phyloP scores from a whole-genome alignment of 768 basidiomycete genomes.

The Kwoniella pini region DNA sequence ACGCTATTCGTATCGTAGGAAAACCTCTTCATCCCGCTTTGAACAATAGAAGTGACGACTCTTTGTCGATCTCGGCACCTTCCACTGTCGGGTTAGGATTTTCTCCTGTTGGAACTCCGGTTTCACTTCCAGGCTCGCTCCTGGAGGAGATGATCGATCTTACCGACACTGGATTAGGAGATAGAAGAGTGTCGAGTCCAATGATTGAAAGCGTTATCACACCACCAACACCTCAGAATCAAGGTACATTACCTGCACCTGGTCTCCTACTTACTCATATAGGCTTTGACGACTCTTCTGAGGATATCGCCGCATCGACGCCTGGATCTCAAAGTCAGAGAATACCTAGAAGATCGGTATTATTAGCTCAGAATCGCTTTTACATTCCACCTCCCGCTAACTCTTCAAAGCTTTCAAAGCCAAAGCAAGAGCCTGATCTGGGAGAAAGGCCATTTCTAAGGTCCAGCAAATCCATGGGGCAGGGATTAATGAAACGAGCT shows the following conservation, averaged over 20 bases:
- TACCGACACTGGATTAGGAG: conserved; percentile 5
- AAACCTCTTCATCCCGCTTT: conserved; percentile 23
- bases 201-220: conserved; percentile 4
- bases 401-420: too few relatives aligned
- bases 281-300: not conserved
- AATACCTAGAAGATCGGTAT: conserved; percentile 15
- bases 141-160: conserved; percentile 25
- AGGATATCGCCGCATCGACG: not conserved
- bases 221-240: conserved; percentile 5
- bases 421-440: not conserved
- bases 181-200: conserved; percentile 1
- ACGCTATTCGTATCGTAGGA: conserved; percentile 2
- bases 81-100: conserved; percentile 16
- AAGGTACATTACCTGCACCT: conserved; percentile 4
- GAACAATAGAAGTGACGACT: not conserved
- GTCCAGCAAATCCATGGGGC: conserved; percentile 13
- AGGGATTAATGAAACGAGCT: conserved; percentile 14
- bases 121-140: conserved; percentile 28
- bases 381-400: conserved; percentile 8
- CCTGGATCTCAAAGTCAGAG: not conserved
- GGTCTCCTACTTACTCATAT: not conserved
- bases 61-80: conserved; percentile 22
- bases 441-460: conserved; percentile 3
- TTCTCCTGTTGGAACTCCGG: conserved; percentile 19
- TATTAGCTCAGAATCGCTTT: conserved; percentile 21